Evolutionary conservation across 495 filamentous ascomycete species (phyloP).

Genomic region (Daldinia vernicosa): DNA sequence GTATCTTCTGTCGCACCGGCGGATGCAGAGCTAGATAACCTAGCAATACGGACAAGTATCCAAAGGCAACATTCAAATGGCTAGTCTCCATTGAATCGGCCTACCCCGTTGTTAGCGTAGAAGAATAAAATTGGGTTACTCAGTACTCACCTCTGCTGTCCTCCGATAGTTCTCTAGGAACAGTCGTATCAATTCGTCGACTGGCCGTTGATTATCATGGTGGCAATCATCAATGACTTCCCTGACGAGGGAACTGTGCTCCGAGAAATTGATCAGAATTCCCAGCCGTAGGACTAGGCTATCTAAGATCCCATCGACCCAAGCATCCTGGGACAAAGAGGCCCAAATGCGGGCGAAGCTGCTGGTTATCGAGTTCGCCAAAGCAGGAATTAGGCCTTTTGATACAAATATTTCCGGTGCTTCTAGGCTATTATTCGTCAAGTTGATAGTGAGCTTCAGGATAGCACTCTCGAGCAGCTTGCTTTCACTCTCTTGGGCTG

Average conservation of each 20-base stretch:
- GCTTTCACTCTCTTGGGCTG: slow-evolving; percentile 42
- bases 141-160: slow-evolving; percentile 58
- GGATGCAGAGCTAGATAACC: slow-evolving; percentile 76
- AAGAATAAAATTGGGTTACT: slow-evolving; percentile 12
- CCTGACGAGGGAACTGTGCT: slow-evolving; percentile 61
- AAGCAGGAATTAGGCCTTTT: slow-evolving; percentile 62
- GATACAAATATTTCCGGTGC: slow-evolving; percentile 73
- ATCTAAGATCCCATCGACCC: slow-evolving; percentile 63
- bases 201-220: slow-evolving; percentile 44
- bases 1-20: slow-evolving; percentile 60
- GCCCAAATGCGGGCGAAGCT: slow-evolving; percentile 56
- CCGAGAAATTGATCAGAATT: slow-evolving; percentile 87
- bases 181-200: slow-evolving; percentile 57
- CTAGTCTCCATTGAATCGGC: slow-evolving; percentile 84
- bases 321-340: slow-evolving; percentile 50
- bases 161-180: slow-evolving; percentile 63
- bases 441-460: slow-evolving; percentile 81
- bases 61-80: slow-evolving; percentile 87
- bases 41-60: slow-evolving; percentile 87
- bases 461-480: slow-evolving; percentile 52
- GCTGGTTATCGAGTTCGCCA: slow-evolving; percentile 56
- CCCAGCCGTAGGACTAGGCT: slow-evolving; percentile 81
- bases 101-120: slow-evolving; percentile 53
- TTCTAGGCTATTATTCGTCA: slow-evolving; percentile 80
- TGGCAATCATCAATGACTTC: slow-evolving; percentile 42